Percentiles rank a stretch among this genome's conserved stretches.
Evolutionary conservation across 257 asterid species (phyloP).

Genomic region (Solanum chmielewskii): DNA sequence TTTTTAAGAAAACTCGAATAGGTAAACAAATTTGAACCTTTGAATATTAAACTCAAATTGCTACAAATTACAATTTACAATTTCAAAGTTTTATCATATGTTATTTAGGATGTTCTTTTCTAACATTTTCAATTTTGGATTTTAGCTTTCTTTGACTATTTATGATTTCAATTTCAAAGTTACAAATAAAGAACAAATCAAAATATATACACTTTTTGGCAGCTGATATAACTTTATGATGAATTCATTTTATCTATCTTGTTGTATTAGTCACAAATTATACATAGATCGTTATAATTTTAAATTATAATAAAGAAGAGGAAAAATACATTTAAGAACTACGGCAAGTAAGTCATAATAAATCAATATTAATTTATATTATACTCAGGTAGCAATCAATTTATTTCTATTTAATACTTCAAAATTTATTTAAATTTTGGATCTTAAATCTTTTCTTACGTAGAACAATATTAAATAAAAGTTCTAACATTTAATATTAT

Average conservation of each 20-base stretch:
- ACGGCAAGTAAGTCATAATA: neutral
- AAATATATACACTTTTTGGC: neutral
- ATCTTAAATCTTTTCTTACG: neutral
- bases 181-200: no score
- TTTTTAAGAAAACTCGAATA: neutral
- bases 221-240: neutral
- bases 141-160: neutral
- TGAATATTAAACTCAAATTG: no score
- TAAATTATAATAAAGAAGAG: neutral
- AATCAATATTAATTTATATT: neutral
- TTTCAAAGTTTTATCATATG: neutral
- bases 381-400: neutral
- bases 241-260: neutral
- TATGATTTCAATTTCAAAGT: neutral
- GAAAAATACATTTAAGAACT: neutral
- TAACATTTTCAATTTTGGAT: neutral
- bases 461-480: neutral
- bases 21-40: neutral
- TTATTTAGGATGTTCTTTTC: neutral
- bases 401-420: neutral
- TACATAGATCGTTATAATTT: neutral
- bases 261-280: neutral
- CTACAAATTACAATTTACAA: neutral
- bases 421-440: neutral
- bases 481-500: neutral